phyloP scores from a whole-genome alignment of 2,329 filamentous ascomycete species.

The Sporothrix luriei region DNA sequence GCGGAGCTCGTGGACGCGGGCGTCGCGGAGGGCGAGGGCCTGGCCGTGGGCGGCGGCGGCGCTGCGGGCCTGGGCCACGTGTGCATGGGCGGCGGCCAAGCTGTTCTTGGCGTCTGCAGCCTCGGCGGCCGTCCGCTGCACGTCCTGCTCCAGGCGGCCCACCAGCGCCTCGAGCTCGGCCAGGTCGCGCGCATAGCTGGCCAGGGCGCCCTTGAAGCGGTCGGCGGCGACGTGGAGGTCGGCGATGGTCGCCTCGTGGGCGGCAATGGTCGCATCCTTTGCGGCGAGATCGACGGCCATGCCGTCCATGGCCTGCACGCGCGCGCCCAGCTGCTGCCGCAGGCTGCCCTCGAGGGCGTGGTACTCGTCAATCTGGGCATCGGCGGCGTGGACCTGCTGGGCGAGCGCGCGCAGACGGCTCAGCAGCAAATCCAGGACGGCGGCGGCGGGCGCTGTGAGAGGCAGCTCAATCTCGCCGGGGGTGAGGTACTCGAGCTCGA shows the following conservation, averaged over 20 bases:
- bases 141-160: conserved; percentile 49
- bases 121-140: conserved; percentile 32
- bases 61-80: conserved; percentile 31
- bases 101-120: conserved; percentile 38
- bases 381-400: conserved; percentile 51
- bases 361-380: conserved; percentile 62
- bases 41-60: conserved; percentile 50
- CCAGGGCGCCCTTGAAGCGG: conserved; percentile 55
- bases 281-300: conserved; percentile 48
- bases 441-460: conserved; percentile 55
- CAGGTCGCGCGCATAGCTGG: conserved; percentile 58
- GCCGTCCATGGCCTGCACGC: conserved; percentile 55
- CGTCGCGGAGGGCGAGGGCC: conserved; percentile 56
- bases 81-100: neutral
- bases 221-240: conserved; percentile 56
- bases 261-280: conserved; percentile 34
- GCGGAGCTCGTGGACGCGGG: conserved; percentile 53
- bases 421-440: conserved; percentile 60
- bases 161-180: conserved; percentile 57
- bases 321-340: conserved; percentile 58
- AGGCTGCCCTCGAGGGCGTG: conserved; percentile 59
- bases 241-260: conserved; percentile 47
- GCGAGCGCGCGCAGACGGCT: conserved; percentile 54
- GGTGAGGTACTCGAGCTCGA: conserved; percentile 64
- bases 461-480: conserved; percentile 61